phyloP scores from a whole-genome alignment of 768 basidiomycete species.

The Russula ochroleuca region DNA sequence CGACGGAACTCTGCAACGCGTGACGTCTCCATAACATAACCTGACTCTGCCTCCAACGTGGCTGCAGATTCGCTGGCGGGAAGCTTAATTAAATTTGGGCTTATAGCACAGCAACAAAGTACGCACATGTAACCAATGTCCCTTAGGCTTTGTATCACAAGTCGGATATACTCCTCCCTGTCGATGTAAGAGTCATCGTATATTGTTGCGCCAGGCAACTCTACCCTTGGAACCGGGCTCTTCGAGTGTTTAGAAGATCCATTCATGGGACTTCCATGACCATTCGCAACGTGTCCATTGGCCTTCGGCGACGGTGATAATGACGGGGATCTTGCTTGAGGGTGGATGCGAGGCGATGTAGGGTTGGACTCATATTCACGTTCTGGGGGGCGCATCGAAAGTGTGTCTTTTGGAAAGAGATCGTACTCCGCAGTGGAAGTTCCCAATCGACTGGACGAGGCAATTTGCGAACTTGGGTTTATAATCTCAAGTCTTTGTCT shows the following conservation, averaged over 20 bases:
- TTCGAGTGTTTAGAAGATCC: constrained; percentile 49
- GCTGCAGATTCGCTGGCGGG: constrained; percentile 74
- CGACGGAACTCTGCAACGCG: constrained; percentile 77
- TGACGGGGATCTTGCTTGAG: constrained; percentile 22
- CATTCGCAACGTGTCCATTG: constrained; percentile 29
- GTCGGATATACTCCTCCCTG: constrained; percentile 85
- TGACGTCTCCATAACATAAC: constrained; percentile 75
- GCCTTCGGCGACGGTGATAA: constrained; percentile 21
- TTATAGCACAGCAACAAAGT: neutral
- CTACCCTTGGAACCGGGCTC: constrained; percentile 52
- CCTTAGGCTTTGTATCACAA: constrained; percentile 83
- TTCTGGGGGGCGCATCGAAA: constrained; percentile 27
- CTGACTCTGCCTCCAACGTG: constrained; percentile 88
- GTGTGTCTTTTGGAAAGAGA: constrained; percentile 24
- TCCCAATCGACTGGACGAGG: constrained; percentile 35
- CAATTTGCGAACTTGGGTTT: constrained; percentile 35
- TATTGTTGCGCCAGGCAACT: constrained; percentile 65
- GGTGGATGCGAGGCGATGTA: constrained; percentile 17
- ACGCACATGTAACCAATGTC: constrained; percentile 71
- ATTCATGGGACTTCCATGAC: constrained; percentile 37
- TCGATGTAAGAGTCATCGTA: constrained; percentile 77
- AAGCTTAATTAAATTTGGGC: constrained; percentile 20
- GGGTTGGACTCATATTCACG: constrained; percentile 24
- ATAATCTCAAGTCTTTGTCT: constrained; percentile 58
- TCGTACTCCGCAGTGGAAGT: constrained; percentile 28